Percentiles rank a stretch among this genome's conserved stretches.
These are phyloP conservation scores for Dendrothele bispora DNA, from an alignment of 768 basidiomycete species.

Conservation along the genomic window DNA sequence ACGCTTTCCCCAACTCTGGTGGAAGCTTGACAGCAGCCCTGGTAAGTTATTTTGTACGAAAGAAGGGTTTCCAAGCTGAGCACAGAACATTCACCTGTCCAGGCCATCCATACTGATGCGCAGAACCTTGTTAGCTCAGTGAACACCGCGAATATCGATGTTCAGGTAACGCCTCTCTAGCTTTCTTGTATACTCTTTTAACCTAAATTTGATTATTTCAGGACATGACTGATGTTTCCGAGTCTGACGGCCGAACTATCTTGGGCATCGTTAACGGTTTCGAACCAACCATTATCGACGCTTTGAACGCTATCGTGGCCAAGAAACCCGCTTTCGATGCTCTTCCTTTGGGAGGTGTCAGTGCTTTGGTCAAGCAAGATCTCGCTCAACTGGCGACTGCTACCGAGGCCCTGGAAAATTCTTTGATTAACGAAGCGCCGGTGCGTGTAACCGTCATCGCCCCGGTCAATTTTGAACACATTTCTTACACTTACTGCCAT, in stretches of 20 bases:
- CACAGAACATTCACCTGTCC: too few relatives aligned
- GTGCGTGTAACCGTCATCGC: constrained; percentile 11
- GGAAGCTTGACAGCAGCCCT: constrained; percentile 3
- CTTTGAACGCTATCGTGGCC: constrained; percentile 19
- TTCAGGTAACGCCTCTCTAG: constrained; percentile 15
- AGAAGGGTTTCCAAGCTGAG: too few relatives aligned
- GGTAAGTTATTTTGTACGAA: not conserved
- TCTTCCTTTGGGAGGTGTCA: constrained; percentile 28
- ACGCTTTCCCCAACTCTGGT: constrained; percentile 24
- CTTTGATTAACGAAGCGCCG: constrained; percentile 25
- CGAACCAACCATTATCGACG: constrained; percentile 25
- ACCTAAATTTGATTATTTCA: too few relatives aligned
- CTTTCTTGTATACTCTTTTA: not conserved
- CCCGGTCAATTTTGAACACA: too few relatives aligned
- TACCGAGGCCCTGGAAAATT: constrained; percentile 20
- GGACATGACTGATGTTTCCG: constrained; percentile 22
- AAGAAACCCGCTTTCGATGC: constrained; percentile 27
- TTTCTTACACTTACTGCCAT: not conserved
- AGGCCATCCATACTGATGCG: constrained; percentile 28
- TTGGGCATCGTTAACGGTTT: constrained; percentile 20
- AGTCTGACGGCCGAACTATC: constrained; percentile 24
- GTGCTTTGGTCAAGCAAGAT: constrained; percentile 29
- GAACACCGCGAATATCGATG: constrained; percentile 22
- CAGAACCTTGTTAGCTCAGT: constrained; percentile 18
- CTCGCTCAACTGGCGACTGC: constrained; percentile 20